Conservation (phyloP, 805 yeast species). For the Monosporozyma servazzii region DNA sequence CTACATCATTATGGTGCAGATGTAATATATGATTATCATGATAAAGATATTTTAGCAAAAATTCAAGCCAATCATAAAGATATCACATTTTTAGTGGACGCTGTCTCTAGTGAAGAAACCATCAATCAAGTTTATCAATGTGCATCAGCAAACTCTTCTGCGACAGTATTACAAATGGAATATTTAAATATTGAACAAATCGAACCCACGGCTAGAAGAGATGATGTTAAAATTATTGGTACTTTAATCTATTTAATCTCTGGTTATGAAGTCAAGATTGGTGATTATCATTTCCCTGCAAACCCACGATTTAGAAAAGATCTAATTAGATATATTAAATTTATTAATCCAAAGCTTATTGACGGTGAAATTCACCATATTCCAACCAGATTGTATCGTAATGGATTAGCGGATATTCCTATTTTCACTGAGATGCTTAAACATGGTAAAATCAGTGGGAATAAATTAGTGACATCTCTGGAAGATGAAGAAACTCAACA, state of each 20-base stretch:
- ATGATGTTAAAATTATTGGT: constrained; percentile 26
- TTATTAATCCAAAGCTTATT: constrained; percentile 14
- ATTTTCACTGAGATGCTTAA: constrained; percentile 18
- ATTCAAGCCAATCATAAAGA: constrained; percentile 29
- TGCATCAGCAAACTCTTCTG: constrained; percentile 27
- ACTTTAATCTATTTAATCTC: constrained; percentile 33
- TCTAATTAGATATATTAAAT: constrained; percentile 24
- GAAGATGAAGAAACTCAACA: not conserved
- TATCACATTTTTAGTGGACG: constrained; percentile 28
- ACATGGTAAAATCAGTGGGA: constrained; percentile 23
- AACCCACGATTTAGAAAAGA: constrained; percentile 18
- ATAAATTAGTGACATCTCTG: constrained; percentile 20
- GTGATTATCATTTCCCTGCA: constrained; percentile 18
- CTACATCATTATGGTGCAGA: constrained; percentile 42
- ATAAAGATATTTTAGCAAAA: constrained; percentile 35
- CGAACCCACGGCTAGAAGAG: constrained; percentile 23
- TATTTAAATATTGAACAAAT: constrained; percentile 17
- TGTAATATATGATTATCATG: constrained; percentile 41
- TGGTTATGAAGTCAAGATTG: constrained; percentile 30
- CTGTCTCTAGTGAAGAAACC: constrained; percentile 26
- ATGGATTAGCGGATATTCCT: constrained; percentile 26
- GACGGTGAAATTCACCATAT: constrained; percentile 27
- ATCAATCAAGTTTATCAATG: constrained; percentile 29
- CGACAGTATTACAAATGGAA: constrained; percentile 31
- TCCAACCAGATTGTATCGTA: constrained; percentile 22